Percentiles rank a stretch among this genome's conserved stretches.
Conservation (phyloP, 441 rosid species). For the Jatropha podagrica region DNA sequence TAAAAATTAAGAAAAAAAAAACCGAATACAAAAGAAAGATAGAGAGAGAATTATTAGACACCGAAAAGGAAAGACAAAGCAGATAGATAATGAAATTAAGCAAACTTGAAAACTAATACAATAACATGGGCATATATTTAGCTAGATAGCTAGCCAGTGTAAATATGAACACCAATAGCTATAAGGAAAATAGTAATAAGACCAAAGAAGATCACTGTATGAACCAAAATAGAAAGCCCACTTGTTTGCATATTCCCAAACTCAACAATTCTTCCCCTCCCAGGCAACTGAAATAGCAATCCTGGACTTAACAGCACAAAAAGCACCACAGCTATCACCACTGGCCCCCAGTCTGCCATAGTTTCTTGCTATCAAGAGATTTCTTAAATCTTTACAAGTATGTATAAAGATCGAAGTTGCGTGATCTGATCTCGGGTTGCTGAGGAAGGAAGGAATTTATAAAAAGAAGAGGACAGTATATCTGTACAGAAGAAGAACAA, state of each 20-base stretch:
- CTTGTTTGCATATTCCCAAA: conserved; percentile 85
- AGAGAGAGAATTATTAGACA: background rate
- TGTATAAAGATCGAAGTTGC: background rate
- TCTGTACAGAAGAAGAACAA: conserved; percentile 23
- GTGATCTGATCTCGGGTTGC: background rate
- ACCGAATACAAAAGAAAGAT: background rate
- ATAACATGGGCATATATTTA: background rate
- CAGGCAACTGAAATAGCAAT: conserved; percentile 71
- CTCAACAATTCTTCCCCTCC: conserved; percentile 57
- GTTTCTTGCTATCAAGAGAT: background rate
- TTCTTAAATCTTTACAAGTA: background rate
- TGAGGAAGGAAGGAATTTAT: conserved; percentile 13
- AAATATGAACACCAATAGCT: conserved; percentile 73
- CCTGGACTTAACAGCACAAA: conserved; percentile 90
- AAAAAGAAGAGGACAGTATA: background rate
- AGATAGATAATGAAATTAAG: background rate
- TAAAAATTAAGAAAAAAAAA: background rate
- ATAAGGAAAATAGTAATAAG: conserved; percentile 66
- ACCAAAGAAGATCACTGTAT: conserved; percentile 65
- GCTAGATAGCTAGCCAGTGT: conserved; percentile 24
- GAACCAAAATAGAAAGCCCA: conserved; percentile 68
- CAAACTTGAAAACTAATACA: background rate
- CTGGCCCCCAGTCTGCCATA: conserved; percentile 82
- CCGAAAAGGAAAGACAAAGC: background rate
- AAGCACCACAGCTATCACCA: conserved; percentile 54